Base-by-base conservation (phyloP, 495 filamentous ascomycete genomes). In the Apodospora peruviana region DNA sequence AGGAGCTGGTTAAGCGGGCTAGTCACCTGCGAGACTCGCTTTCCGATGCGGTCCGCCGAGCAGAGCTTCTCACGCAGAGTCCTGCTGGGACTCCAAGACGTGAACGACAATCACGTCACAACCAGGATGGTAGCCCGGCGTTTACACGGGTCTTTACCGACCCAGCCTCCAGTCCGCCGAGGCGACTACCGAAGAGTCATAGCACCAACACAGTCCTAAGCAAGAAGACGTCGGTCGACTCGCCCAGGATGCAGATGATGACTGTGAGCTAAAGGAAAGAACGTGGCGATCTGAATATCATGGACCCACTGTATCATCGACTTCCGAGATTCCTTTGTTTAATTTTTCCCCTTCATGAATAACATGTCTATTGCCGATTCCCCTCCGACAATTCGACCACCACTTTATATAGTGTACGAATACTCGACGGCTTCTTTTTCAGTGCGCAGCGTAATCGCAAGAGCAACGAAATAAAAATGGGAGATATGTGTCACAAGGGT, bases 1-100 rank as follows among this genome's bases (percentile, higher is more conserved):
- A 84, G 50, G 87, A 91, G 62, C 74, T 96, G 40, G 90, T 96
- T 16, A 82, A 87, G 48, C 85, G 90, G 34, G 90, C 91, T 2
- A 84, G 83, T 24, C 83, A 83, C 11, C 77, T 95, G 19, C 86
- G 79, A 9, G 81, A 87, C 50, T 77, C 79, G 4, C 67, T 91
- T 41, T 85, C 86, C 39, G 87, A 91, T 46, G 73, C 87, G 11
- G 80, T 93, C 52, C 86, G 88, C 44, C 83, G 83, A 58, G 88
- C 86, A 36, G 90, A 95, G 59, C 82, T 84, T 35, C 74, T 84
- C 16, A 72, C 84, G 16, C 74, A 82, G 34, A 87, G 76, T 51
- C 80, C 86, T 27, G 77, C 64, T 47, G 64, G 60, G 20, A 81
- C 65, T 39, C 79, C 70, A 20, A 66, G 71, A 48, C 66, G 53